Conservation (phyloP, 2,329 filamentous ascomycete species). For the Onygenales sp. region DNA sequence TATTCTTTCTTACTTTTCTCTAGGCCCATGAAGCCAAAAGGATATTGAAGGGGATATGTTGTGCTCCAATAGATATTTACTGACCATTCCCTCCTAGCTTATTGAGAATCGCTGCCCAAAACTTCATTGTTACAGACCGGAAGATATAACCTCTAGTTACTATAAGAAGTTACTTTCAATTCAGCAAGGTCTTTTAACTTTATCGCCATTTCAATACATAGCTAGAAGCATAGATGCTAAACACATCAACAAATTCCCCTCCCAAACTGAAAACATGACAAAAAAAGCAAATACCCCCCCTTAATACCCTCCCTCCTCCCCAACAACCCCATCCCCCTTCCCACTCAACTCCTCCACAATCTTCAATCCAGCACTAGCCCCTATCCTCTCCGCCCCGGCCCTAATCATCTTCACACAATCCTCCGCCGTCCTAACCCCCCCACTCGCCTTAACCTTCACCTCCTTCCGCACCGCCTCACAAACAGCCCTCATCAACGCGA, state of each 20-base stretch:
- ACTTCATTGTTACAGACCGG: no score
- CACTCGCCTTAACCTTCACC: constrained; percentile 49
- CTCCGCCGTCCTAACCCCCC: constrained; percentile 43
- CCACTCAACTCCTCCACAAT: constrained; percentile 40
- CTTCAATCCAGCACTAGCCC: constrained; percentile 46
- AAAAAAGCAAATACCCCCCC: background rate
- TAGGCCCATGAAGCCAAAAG: no score
- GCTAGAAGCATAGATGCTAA: background rate
- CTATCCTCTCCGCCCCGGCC: constrained; percentile 47
- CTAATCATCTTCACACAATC: constrained; percentile 46
- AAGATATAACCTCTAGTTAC: no score
- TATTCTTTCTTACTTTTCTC: no score
- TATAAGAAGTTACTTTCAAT: no score
- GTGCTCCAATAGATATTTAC: no score
- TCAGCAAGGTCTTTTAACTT: background rate
- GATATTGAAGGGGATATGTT: no score
- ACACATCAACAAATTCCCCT: background rate
- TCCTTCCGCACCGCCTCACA: constrained; percentile 33
- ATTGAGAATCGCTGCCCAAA: no score
- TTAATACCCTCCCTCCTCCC: constrained; percentile 4
- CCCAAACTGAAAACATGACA: background rate
- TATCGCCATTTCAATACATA: background rate
- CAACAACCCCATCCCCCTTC: constrained; percentile 9
- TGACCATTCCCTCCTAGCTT: no score
- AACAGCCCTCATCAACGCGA: constrained; percentile 44